Evolutionary conservation across 306 rosid species (phyloP), one percentile per base, ranked within the genome.

Genomic region (Hippophae rhamnoides): DNA sequence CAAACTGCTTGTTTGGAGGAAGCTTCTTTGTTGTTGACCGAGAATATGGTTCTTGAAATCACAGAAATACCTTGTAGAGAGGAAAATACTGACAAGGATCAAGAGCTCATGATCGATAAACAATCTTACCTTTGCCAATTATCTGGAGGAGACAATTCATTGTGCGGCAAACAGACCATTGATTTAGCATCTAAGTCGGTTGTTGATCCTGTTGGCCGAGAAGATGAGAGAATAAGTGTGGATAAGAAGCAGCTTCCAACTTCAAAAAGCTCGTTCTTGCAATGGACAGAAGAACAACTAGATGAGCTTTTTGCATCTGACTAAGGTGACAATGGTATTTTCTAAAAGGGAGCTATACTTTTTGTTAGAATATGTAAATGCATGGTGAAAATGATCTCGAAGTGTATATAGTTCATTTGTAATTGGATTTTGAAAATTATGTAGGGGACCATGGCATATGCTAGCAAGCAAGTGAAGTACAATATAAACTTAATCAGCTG

Each of bases 281-380:
- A 76, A 47, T 87, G 94, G 90, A 92, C 98, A 40, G 95, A 87
- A 47, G 98, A 92, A 69, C 87, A 90, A 75, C 81, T 87, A 63
- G 85, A 92, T 67, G 81, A 69, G 70, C 87, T 83, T 56, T 76
- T 78, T 26, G 84, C 81, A 63, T 89, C 81, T 60, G 89, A 85
- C 65, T 87, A 80, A 86, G 67, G 56, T 49, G 31, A 7, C 2
- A 23, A 42, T 25, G 47, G 45, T 8, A 13, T 54, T 13, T 41
- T 7, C 13, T 18, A 18, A 18, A 18, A 18, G 23, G 23, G 23
- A 18, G 23, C 23, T 18, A 18, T 18, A 18, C 0, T 18, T 18
- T 18, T 18, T 18, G 23, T 18, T 18, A 18, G 23, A 18, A 18
- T 18, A 18, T 18, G 23, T 18, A 18, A 18, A 18, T 18, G 23